Evolutionary conservation across 148 eudicot genomes (phyloP).

Genomic region (Dysphania ambrosioides): DNA sequence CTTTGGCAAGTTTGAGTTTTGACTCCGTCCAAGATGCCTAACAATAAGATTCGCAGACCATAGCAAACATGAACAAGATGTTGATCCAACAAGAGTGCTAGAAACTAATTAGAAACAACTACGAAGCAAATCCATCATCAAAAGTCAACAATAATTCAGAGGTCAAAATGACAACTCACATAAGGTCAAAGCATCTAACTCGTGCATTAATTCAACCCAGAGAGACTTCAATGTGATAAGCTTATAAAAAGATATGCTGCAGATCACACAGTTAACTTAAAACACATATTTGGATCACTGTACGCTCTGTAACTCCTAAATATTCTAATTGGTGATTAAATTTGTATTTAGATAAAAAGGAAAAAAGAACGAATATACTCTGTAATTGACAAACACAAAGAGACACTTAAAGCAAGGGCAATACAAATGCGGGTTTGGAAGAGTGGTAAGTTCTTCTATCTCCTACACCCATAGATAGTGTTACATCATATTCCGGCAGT

Average conservation of each 20-base stretch:
- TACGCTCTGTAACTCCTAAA: neutral
- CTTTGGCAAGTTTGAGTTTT: constrained; percentile 82
- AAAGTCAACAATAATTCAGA: neutral
- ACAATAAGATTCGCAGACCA: constrained; percentile 13
- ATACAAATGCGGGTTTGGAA: neutral
- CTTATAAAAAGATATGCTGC: neutral
- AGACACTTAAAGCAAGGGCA: no score
- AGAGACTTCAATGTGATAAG: neutral
- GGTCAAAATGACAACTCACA: neutral
- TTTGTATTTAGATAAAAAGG: neutral
- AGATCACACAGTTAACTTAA: neutral
- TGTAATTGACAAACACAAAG: neutral
- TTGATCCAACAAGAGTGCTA: neutral
- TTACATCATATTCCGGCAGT: neutral
- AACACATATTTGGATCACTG: neutral
- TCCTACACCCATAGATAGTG: neutral
- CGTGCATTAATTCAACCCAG: neutral
- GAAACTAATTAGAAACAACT: neutral
- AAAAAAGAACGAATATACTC: neutral
- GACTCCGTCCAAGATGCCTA: constrained; percentile 97
- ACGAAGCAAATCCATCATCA: neutral
- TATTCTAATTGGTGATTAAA: neutral
- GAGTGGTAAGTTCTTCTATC: neutral
- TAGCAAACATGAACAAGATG: constrained; percentile 8
- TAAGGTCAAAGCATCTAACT: neutral